phyloP scores from a whole-genome alignment of 2,329 filamentous ascomycete species.

The Sporothrix dimorphospora region DNA sequence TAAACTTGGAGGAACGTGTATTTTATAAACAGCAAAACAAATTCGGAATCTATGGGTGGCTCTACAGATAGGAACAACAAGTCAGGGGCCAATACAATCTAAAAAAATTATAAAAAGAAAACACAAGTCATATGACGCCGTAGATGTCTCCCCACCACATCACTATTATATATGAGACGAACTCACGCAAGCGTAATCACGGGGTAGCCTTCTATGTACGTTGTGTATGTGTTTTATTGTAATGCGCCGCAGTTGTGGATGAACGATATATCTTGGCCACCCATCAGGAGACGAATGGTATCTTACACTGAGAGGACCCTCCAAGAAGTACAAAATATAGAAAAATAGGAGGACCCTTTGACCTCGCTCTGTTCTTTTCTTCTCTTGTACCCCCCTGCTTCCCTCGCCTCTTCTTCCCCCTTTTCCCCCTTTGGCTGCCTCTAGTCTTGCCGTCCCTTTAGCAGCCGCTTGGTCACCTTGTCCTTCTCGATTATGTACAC shows the following conservation, averaged over 20 bases:
- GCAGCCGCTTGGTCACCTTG: constrained; percentile 97
- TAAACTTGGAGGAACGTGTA: constrained; percentile 7
- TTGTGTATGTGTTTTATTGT: constrained; percentile 15
- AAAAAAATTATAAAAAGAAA: constrained; percentile 1
- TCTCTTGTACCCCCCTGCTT: not conserved
- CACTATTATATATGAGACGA: not conserved
- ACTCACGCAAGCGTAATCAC: not conserved
- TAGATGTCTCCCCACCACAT: not conserved
- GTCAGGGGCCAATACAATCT: not conserved
- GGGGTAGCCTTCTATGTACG: not conserved
- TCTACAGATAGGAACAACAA: constrained; percentile 24
- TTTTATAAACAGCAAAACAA: constrained; percentile 19
- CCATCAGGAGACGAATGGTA: constrained; percentile 27
- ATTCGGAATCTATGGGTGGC: constrained; percentile 8
- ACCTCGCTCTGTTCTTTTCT: not conserved
- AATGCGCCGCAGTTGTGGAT: constrained; percentile 20
- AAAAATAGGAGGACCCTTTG: not conserved
- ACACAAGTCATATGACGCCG: not conserved
- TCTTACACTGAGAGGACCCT: constrained; percentile 22
- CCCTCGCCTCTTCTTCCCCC: not conserved
- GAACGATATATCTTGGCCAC: constrained; percentile 13
- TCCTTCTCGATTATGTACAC: constrained; percentile 99
- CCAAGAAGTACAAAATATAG: not conserved
- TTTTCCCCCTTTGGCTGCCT: not conserved
- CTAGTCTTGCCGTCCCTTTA: constrained; percentile 96